Evolutionary conservation across 108 stramenopile species (phyloP).

Genomic region (Bacterosira constricta): DNA sequence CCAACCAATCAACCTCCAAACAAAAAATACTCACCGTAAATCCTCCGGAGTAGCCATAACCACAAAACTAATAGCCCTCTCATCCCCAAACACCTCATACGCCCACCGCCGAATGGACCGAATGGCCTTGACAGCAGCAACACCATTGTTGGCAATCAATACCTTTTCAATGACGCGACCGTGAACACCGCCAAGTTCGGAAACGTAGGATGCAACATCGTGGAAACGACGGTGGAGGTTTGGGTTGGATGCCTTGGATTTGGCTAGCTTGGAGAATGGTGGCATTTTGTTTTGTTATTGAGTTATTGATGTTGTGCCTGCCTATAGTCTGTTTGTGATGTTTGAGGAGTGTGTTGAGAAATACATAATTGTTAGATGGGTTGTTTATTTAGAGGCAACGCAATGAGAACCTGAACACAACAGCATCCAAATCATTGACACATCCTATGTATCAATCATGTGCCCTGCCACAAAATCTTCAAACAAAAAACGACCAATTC

Average conservation of each 20-base stretch:
- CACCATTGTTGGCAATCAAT: slow-evolving; percentile 92
- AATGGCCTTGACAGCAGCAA: slow-evolving; percentile 97
- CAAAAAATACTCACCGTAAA: slow-evolving; percentile 75
- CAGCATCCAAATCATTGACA: no score
- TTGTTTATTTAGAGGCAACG: no score
- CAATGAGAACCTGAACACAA: no score
- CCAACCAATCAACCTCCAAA: slow-evolving; percentile 3
- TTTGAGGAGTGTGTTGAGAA: no score
- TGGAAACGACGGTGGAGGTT: slow-evolving; percentile 77
- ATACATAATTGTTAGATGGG: not conserved
- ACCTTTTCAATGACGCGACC: slow-evolving; percentile 80
- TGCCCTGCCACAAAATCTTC: no score
- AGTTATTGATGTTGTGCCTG: no score
- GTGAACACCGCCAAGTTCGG: slow-evolving; percentile 69
- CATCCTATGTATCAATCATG: no score
- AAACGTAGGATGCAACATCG: slow-evolving; percentile 65
- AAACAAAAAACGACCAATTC: no score
- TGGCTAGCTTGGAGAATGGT: slow-evolving; percentile 2
- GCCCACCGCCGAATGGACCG: slow-evolving; percentile 96
- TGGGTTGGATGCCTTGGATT: slow-evolving; percentile 20
- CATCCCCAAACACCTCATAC: slow-evolving; percentile 94
- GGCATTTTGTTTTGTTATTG: slow-evolving; percentile 1
- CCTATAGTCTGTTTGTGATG: no score
- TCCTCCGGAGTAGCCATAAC: slow-evolving; percentile 99
- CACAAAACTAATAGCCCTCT: slow-evolving; percentile 92